Base-by-base conservation (phyloP, 345 rosid species). In the Salix koriyanagi region DNA sequence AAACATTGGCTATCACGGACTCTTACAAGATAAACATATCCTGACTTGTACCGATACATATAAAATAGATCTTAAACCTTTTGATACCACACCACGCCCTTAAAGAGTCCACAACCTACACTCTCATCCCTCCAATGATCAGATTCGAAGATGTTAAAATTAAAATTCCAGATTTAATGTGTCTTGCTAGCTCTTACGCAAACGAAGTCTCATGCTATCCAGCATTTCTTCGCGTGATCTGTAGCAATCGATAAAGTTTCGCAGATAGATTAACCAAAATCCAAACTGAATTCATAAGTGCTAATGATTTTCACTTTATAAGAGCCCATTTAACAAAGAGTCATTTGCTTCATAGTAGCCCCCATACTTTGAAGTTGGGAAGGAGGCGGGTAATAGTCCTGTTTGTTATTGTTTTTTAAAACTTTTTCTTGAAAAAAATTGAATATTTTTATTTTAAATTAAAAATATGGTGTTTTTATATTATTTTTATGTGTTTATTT, bases 41-140 rank as follows among this genome's bases (percentile, higher is more conserved):
- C 2, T 3, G 32, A 30, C 2, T 28, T 0, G 0, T 2, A 30
- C 32, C 4, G 4, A 30, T 4, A 2, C 0, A 0, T 30, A 3
- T 2, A 2, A 30, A 0, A 30, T 0, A 30, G 0, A 30, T 30
- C 6, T 34, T 6, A 34, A 34, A 0, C 0, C 1, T 34, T 34
- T 34, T 34, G 0, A 4, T 34, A 34, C 0, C 6, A 34, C 5
- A 30, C 4, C 3, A 30, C 4, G 1, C 0, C 36, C 6, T 4
- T 4, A 34, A 4, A 0, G 34, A 34, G 5, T 34, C 6, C 36
- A 34, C 0, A 4, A 34, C 19, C 8, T 6, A 5, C 56, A 15
- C 19, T 16, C 18, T 48, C 21, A 4, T 50, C 56, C 56, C 2
- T 18, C 56, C 56, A 50, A 8, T 52, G 21, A 16, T 18, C 2